Base-by-base conservation (phyloP, 352 stramenopile genomes). In the Phytopythium kandeliae region DNA sequence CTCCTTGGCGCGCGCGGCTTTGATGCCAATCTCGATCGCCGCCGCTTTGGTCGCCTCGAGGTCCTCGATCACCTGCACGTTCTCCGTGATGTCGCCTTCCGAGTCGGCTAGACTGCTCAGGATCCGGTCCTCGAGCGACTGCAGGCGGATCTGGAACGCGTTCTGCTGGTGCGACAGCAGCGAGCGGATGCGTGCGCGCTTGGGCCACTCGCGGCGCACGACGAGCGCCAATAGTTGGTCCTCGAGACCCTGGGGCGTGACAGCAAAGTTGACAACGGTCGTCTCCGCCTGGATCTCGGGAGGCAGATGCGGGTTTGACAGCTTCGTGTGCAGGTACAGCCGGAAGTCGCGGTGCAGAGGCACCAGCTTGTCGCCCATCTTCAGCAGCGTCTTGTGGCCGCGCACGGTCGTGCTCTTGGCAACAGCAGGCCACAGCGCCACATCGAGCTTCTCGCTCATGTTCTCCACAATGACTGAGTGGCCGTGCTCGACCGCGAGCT, bases 31-130 rank as follows among this genome's bases (percentile, higher is more conserved):
- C 38, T 89, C 81, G 11, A 84, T 67, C 15, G 88, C 80, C 3
- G 96, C 97, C 7, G 74, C 69, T 54, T 98, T 98, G 1, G 92
- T 98, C 3, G 92, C 85, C 62, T 98, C 94, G 21, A 98, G 66
- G 21, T 96, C 91, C 22, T 92, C 92, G 43, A 98, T 98, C 15
- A 98, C 69, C 48, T 97, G 86, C 7, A 98, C 93, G 60, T 98
- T 97, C 63, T 98, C 92, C 6, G 92, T 98, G 30, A 98, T 69
- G 37, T 96, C 67, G 44, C 82, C 79, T 54, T 95, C 81, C 28
- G 92, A 63, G 55, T 95, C 71, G 11, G 79, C 78, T 28, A 97
- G 63, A 38, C 76, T 89, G 2, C 66, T 75, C 17, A 97, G 52
- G 50, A 97, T 97, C 1, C 93, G 74, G 43, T 97, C 88, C 59